Conservation (phyloP, 2,329 filamentous ascomycete species). For the Penicillium sp. region DNA sequence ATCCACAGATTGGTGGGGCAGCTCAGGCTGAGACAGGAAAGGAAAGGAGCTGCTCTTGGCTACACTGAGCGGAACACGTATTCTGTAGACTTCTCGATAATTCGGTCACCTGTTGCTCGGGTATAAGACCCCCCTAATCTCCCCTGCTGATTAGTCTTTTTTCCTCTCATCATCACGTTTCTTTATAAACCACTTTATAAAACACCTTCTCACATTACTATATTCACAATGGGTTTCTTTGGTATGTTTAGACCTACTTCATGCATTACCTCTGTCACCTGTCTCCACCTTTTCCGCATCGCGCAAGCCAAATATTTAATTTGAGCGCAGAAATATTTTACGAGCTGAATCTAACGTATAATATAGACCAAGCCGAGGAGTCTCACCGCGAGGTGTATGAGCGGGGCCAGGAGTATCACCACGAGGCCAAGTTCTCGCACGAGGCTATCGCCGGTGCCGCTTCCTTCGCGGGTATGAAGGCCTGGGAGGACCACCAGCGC, state of each 20-base stretch:
- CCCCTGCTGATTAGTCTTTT: not conserved
- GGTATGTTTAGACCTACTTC: not conserved
- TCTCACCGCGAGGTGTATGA: slow-evolving; percentile 59
- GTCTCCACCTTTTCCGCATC: not conserved
- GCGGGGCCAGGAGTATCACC: slow-evolving; percentile 47
- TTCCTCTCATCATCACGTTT: slow-evolving; percentile 4
- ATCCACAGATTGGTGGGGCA: slow-evolving; percentile 14
- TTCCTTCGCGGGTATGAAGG: slow-evolving; percentile 77
- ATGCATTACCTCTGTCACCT: slow-evolving; percentile 1
- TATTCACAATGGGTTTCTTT: slow-evolving; percentile 30
- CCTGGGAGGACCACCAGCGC: slow-evolving; percentile 74
- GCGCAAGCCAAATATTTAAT: not conserved
- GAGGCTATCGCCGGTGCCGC: slow-evolving; percentile 75
- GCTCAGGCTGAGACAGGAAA: slow-evolving; percentile 16
- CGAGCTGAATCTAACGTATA: slow-evolving; percentile 3
- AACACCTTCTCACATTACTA: not conserved
- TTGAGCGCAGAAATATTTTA: not conserved
- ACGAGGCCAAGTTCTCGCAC: slow-evolving; percentile 68
- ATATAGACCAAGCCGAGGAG: slow-evolving; percentile 52
- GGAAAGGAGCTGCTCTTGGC: slow-evolving; percentile 5
- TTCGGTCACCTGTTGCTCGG: slow-evolving; percentile 9
- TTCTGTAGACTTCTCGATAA: slow-evolving; percentile 10
- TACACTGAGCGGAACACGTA: slow-evolving; percentile 12
- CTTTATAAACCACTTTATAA: slow-evolving; percentile 2
- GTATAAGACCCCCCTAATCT: slow-evolving; percentile 19